These are phyloP conservation scores for Lithospermum erythrorhizon DNA, from an alignment of 257 asterid species.

Conservation along the genomic window DNA sequence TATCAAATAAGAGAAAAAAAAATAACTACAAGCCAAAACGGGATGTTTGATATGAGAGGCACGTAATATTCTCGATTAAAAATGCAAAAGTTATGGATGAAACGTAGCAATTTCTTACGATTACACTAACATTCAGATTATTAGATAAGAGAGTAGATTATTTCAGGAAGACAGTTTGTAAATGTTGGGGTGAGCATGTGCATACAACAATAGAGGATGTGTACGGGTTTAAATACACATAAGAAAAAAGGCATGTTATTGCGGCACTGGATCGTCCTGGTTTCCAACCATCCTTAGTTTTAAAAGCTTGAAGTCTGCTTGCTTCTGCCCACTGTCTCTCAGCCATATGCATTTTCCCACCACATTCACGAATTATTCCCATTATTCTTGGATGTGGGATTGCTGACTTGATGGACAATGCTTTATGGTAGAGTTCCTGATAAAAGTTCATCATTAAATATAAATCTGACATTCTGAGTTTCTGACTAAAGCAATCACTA, in stretches of 20 bases:
- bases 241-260: constrained; percentile 8
- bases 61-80: no score
- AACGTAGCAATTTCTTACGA: no score
- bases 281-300: constrained; percentile 98
- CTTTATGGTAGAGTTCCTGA: constrained; percentile 83
- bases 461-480: no score
- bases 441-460: background rate
- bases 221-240: background rate
- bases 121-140: no score
- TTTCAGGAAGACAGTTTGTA: background rate
- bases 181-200: background rate
- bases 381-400: constrained; percentile 98
- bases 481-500: background rate
- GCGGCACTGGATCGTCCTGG: constrained; percentile 93
- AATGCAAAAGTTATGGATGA: no score
- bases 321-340: constrained; percentile 97
- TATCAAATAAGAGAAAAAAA: constrained; percentile 18
- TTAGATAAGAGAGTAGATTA: no score
- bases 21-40: background rate
- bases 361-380: constrained; percentile 99
- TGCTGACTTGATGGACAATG: constrained; percentile 91
- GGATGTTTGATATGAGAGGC: no score
- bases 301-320: constrained; percentile 96
- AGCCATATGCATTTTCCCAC: constrained; percentile 99
- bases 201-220: background rate